These are phyloP conservation scores for Sporisorium exsertum DNA, from an alignment of 1,284 basidiomycete genomes.

Conservation along the genomic window DNA sequence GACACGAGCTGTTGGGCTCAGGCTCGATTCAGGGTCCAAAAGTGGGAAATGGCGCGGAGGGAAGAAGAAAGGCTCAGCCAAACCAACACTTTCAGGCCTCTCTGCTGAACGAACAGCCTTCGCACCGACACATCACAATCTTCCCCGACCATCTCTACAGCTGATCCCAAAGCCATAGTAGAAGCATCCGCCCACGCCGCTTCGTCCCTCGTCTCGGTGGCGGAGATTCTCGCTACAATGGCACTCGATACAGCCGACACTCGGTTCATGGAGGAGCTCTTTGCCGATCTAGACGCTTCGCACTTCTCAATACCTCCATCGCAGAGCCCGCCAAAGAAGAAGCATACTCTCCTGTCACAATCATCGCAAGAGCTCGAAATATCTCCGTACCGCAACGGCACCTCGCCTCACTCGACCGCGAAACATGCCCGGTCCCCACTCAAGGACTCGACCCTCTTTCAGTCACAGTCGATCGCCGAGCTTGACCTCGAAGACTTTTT, in stretches of 20 bases:
- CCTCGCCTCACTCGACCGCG: not conserved
- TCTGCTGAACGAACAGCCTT: not conserved
- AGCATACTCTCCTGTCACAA: not conserved
- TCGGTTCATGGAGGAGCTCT: conserved; percentile 50
- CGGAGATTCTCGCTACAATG: conserved; percentile 12
- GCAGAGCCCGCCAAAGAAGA: conserved; percentile 42
- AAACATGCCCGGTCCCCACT: conserved; percentile 20
- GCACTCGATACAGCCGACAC: conserved; percentile 37
- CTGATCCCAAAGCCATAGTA: no score
- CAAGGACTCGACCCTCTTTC: conserved; percentile 21
- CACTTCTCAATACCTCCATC: conserved; percentile 45
- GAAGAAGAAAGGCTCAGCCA: conserved; percentile 5
- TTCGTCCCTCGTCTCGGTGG: not conserved
- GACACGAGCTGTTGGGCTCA: conserved; percentile 21
- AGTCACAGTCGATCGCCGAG: conserved; percentile 18
- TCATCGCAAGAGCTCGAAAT: conserved; percentile 5
- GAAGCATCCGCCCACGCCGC: not conserved
- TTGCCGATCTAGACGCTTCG: conserved; percentile 48
- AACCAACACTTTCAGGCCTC: conserved; percentile 40
- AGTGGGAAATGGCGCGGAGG: not conserved
- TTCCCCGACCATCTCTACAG: no score
- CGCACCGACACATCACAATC: not conserved
- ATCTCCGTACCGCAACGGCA: not conserved
- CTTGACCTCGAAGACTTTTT: conserved; percentile 31
- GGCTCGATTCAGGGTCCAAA: conserved; percentile 22